Evolutionary conservation across 2,329 filamentous ascomycete genomes (phyloP).

Genomic region (Colletotrichum horii): DNA sequence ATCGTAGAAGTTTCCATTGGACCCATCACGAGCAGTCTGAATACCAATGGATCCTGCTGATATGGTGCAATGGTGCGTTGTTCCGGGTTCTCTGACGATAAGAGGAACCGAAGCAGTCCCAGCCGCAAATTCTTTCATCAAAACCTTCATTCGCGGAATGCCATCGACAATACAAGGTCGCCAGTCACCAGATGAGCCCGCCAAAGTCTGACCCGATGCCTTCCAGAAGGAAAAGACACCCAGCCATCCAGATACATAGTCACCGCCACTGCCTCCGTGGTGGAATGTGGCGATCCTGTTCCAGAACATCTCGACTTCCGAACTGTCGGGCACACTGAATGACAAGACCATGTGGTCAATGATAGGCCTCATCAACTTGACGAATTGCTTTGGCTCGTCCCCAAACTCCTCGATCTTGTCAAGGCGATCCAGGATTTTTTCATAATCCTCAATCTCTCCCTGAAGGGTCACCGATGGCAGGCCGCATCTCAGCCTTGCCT

Average conservation of each 20-base stretch:
- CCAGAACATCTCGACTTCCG: conserved; percentile 42
- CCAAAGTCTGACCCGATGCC: neutral
- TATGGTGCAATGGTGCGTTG: neutral
- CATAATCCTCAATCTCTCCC: conserved; percentile 52
- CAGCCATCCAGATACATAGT: neutral
- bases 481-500: conserved; percentile 40
- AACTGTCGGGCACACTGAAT: conserved; percentile 33
- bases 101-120: neutral
- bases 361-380: conserved; percentile 39
- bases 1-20: neutral
- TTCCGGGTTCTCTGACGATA: neutral
- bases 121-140: neutral
- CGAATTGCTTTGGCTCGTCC: conserved; percentile 36
- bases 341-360: conserved; percentile 40
- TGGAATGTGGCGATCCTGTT: conserved; percentile 14
- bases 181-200: neutral
- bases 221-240: neutral
- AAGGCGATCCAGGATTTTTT: conserved; percentile 32
- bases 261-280: rapidly evolving
- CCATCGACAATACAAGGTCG: rapidly evolving
- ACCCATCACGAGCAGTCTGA: neutral
- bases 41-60: neutral
- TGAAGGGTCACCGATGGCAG: conserved; percentile 58
- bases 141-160: neutral
- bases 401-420: conserved; percentile 43